Evolutionary conservation across 768 basidiomycete species (phyloP).

Genomic region (Tylopilus rubrobrunneus): DNA sequence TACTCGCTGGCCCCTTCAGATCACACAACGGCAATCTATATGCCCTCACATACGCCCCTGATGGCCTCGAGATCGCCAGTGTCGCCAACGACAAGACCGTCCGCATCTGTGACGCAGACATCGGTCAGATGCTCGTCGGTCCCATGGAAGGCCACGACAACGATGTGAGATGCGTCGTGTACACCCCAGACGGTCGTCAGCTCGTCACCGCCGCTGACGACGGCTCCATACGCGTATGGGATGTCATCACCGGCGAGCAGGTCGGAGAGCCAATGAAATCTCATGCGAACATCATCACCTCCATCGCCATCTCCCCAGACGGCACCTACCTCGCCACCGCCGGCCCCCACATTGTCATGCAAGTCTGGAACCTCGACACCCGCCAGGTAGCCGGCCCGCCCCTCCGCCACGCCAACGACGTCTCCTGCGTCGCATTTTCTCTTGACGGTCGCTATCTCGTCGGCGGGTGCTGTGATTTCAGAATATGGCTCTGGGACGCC

Average conservation of each 20-base stretch:
- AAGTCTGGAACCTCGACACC: conserved; percentile 29
- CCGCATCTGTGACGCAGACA: conserved; percentile 31
- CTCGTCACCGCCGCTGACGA: conserved; percentile 29
- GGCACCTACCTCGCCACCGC: conserved; percentile 31
- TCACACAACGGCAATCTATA: conserved; percentile 31
- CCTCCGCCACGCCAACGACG: conserved; percentile 28
- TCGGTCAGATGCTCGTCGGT: conserved; percentile 34
- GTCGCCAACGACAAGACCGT: conserved; percentile 30
- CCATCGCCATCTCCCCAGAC: conserved; percentile 31
- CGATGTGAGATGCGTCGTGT: conserved; percentile 30
- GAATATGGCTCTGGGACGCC: conserved; percentile 29
- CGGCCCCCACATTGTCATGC: conserved; percentile 27
- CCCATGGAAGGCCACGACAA: conserved; percentile 28
- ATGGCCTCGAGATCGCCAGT: conserved; percentile 30
- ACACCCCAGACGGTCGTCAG: conserved; percentile 26
- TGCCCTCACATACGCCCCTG: conserved; percentile 36
- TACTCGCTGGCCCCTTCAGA: conserved; percentile 26
- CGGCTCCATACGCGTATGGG: conserved; percentile 31
- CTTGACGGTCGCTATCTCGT: conserved; percentile 25
- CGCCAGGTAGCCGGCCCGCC: conserved; percentile 14
- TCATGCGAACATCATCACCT: conserved; percentile 27
- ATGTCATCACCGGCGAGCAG: conserved; percentile 26
- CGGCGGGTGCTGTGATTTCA: conserved; percentile 27
- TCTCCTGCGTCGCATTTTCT: conserved; percentile 33
- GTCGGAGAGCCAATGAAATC: conserved; percentile 29